Base-by-base conservation (phyloP, 2,329 filamentous ascomycete genomes). In the Trichoderma sp. region DNA sequence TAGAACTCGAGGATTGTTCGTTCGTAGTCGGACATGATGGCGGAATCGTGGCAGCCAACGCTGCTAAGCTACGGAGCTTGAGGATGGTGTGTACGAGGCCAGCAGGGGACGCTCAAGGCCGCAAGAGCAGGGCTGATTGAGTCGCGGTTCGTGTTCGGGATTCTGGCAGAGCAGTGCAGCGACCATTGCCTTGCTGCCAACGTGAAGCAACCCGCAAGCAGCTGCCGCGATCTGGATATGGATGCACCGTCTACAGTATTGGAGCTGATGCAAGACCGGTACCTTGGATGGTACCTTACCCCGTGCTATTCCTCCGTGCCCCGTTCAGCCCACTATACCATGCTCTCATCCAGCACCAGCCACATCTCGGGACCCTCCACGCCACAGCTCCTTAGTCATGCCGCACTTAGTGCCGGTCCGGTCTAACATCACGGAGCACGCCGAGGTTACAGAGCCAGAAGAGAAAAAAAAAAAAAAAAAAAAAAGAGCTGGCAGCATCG, bases 1-100 rank as follows among this genome's bases (percentile, higher is more conserved):
- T 98, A 98, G 82, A 97, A 94, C 74, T 94, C 94, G 75, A 96
- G 88, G 66, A 98, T 88, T 56, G 87, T 89, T 71, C 90, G 85
- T 76, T 96, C 91, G 75, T 90, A 87, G 76, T 96, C 92, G 71
- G 89, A 86, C 90, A 87, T 87, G 72, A 71, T 79, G 54, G 37
- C 37, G 51, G 56, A 28, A 4, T 34, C 51, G 63, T n/a, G 18
- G 49, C 54, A 51, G 46, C 49, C 37, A 66, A 37, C 39, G 49
- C 54, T 37, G 46, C 51, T 21, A 66, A 66, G 63, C 63, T 59
- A 26, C 28, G n/a, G 32, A 37, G 54, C 52, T 51, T 26, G 8
- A 14, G n/a, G 14, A 30, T 13, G 18, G 49, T 34, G 4, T n/a
- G 37, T n/a, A n/a, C n/a, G 43, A 56, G 34, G 63, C 30, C 13